Evolutionary conservation across 495 filamentous ascomycete species (phyloP), one percentile per base, ranked within the genome.

Genomic region (Tirmania nivea): DNA sequence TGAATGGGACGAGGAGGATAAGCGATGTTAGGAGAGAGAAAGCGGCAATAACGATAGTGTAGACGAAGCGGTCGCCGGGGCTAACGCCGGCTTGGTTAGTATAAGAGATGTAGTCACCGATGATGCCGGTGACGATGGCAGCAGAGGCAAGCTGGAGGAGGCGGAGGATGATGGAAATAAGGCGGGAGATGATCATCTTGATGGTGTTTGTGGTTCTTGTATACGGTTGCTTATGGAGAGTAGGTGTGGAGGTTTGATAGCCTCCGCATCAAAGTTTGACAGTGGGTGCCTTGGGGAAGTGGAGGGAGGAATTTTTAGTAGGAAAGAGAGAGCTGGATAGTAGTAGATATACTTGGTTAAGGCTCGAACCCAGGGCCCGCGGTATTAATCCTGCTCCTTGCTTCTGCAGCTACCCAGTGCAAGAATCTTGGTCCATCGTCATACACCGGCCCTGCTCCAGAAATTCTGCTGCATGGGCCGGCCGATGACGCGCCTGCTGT

Each of bases 41-140:
- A 7, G 63, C 73, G 14, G 76, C 73, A n/a, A 81, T 63, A 21
- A 78, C 71, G 60, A 75, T 71, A 47, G 74, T 73, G 62, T 78
- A 81, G 63, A 79, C 77, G 69, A 73, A 75, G 48, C 75, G 69
- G 11, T 67, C 68, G 34, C 48, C 55, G 20, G 48, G 51, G 21
- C 42, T 49, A 1, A 51, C 7, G n/a, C 48, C 64, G 55, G 49
- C 68, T 48, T 52, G 53, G 37, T 53, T 57, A 14, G 20, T 39
- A 16, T 66, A 34, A 49, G 68, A 60, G 48, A 79, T 71, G 58
- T 75, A 77, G 55, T 71, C 58, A 6, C 75, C 75, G 52, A 76
- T 68, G 35, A 79, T 65, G 53, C 77, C 77, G 25, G 75, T 74
- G 25, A 79, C 75, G 16, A 77, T 67, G 25, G 63, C 63, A 9